A percentile compares a stretch with the other conserved stretches of the same genome.
These are phyloP conservation scores for Nakazawaea ambrosiae DNA, from an alignment of 805 yeast genomes.

Conservation along the genomic window DNA sequence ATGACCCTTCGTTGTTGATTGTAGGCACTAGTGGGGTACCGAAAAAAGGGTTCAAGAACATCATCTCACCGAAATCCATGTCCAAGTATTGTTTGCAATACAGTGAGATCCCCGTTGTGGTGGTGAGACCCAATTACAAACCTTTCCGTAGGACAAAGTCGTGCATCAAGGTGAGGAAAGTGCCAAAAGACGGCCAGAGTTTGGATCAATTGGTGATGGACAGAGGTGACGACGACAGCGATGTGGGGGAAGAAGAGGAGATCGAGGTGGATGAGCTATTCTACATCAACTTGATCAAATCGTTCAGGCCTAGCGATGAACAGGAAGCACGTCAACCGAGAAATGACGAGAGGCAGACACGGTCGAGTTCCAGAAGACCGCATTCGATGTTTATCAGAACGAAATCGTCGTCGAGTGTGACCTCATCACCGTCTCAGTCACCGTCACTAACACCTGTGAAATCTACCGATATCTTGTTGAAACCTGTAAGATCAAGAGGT, in stretches of 20 bases:
- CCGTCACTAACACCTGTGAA: slow-evolving; percentile 1
- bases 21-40: slow-evolving; percentile 38
- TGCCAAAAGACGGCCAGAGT: not conserved
- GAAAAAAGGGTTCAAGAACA: slow-evolving; percentile 31
- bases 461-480: not conserved
- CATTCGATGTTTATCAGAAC: not conserved
- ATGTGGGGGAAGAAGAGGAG: slow-evolving; percentile 3
- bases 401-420: not conserved
- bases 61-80: slow-evolving; percentile 34
- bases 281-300: slow-evolving; percentile 2
- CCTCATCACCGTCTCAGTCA: slow-evolving; percentile 1
- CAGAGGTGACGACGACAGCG: not conserved
- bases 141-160: slow-evolving; percentile 8
- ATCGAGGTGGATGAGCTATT: slow-evolving; percentile 5
- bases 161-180: slow-evolving; percentile 1
- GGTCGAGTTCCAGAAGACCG: not conserved
- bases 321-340: not conserved
- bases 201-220: slow-evolving; percentile 5
- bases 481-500: slow-evolving; percentile 15
- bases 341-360: slow-evolving; percentile 3
- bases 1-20: slow-evolving; percentile 36
- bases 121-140: slow-evolving; percentile 32
- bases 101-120: slow-evolving; percentile 38
- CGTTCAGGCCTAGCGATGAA: not conserved
- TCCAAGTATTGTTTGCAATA: slow-evolving; percentile 41